Base-by-base conservation (phyloP, 2,329 filamentous ascomycete genomes). In the Talaromyces sp. region DNA sequence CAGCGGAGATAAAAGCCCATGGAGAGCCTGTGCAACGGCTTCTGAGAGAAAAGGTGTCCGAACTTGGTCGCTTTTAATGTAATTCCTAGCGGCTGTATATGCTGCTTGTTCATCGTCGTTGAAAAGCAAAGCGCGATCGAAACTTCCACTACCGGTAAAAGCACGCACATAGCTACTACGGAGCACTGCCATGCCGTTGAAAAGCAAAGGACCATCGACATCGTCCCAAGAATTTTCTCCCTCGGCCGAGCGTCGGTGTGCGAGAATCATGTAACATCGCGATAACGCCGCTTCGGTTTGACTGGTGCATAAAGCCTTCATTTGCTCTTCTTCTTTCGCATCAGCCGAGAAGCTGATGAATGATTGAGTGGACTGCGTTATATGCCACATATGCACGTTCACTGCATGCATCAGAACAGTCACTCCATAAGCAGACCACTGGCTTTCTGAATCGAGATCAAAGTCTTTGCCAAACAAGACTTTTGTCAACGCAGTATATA, bases 321-420 rank as follows among this genome's bases (percentile, higher is more conserved):
- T 67, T 13, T 66, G 60, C 33, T 68, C 69, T 33, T 69, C 62
- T 19, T 68, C 60, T 59, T 65, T 67, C 54, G 65, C 63, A 35
- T 68, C 66, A 39, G 69, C 66, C 33, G 70, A 67, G 35, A 69
- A 67, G 35, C 67, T 58, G 31, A 66, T 66, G 56, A 74, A 72
- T 24, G 69, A 69, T 39, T 76, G 72, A 2, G 72, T 71, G 24
- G 71, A 72, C 62, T 78, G 73, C 11, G 74, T 72, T 4, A 74
- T 65, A 64, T 72, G 70, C 71, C 73, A 77, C 67, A 77, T 73
- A 58, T 78, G 72, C 52, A 76, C 71, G 57, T 73, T 75, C 22
- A 77, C 71, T 10, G 74, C 75, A 65, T 78, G 75, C 68, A 74
- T 76, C 27, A 76, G 66, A 14, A 75, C 70, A 14, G 72, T 72